Conservation (phyloP, 139 green algal species). For the Pycnococcus provasolii region DNA sequence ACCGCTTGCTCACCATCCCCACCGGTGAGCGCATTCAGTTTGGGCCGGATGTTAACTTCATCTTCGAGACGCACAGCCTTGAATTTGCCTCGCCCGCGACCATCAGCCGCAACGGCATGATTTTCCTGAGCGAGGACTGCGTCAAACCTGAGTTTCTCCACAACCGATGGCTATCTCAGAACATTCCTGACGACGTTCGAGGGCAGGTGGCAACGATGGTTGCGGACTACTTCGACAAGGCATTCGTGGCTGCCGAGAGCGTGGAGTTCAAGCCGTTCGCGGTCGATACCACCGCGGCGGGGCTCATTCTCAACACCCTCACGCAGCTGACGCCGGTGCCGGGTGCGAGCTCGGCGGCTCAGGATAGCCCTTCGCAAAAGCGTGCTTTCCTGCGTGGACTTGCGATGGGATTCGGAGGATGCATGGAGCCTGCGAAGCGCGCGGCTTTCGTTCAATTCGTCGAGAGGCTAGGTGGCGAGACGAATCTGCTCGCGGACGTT, state of each 20-base stretch:
- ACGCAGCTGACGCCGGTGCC: neutral
- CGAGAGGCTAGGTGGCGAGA: neutral
- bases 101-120: conserved; percentile 54
- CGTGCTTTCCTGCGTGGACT: conserved; percentile 39
- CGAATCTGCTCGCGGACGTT: neutral
- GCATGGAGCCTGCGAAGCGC: conserved; percentile 35
- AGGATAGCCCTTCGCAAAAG: conserved; percentile 5
- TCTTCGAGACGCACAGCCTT: conserved; percentile 74
- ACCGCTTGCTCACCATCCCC: conserved; percentile 62
- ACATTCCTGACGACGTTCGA: conserved; percentile 4
- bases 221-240: conserved; percentile 27
- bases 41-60: conserved; percentile 68
- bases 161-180: conserved; percentile 35
- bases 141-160: conserved; percentile 41
- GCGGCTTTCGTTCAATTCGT: conserved; percentile 26
- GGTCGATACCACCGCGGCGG: conserved; percentile 46
- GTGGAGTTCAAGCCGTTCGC: conserved; percentile 24
- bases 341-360: conserved; percentile 1
- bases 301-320: conserved; percentile 10
- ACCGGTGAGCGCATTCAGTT: conserved; percentile 77
- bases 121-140: conserved; percentile 53
- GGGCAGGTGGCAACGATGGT: conserved; percentile 28
- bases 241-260: conserved; percentile 37
- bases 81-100: conserved; percentile 71
- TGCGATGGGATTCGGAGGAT: conserved; percentile 44